Evolutionary conservation across 176 grass and related monocot genomes (phyloP).

Genomic region (Oryza officinalis): DNA sequence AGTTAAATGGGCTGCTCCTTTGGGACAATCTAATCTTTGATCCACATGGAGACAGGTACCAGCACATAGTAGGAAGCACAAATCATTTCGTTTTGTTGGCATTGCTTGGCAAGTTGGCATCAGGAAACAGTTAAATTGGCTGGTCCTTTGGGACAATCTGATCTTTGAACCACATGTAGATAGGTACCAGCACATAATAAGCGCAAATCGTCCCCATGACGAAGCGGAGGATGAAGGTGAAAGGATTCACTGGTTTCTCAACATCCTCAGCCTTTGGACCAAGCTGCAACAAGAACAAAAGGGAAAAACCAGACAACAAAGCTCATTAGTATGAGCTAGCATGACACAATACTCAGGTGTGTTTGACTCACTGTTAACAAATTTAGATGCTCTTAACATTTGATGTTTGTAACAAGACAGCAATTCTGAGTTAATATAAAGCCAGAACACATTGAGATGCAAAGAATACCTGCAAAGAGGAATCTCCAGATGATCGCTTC

Average conservation of each 20-base stretch:
- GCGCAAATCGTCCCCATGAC: constrained; percentile 44
- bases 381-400: not conserved
- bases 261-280: constrained; percentile 67
- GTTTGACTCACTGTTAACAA: not conserved
- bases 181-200: constrained; percentile 63
- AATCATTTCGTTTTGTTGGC: not conserved
- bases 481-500: constrained; percentile 54
- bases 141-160: constrained; percentile 61
- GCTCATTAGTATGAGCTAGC: not conserved
- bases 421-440: not conserved
- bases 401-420: not conserved
- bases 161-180: constrained; percentile 85
- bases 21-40: constrained; percentile 64
- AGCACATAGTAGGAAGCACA: constrained; percentile 63
- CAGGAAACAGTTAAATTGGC: not conserved
- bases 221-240: constrained; percentile 55
- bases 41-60: constrained; percentile 74
- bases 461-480: constrained; percentile 54
- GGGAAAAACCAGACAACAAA: not conserved
- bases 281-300: constrained; percentile 49
- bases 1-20: constrained; percentile 43
- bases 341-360: not conserved
- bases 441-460: not conserved
- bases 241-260: constrained; percentile 54
- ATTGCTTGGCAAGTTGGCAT: not conserved